These are phyloP conservation scores for Rutstroemia sydowiana DNA, from an alignment of 2,329 filamentous ascomycete genomes.

Conservation along the genomic window DNA sequence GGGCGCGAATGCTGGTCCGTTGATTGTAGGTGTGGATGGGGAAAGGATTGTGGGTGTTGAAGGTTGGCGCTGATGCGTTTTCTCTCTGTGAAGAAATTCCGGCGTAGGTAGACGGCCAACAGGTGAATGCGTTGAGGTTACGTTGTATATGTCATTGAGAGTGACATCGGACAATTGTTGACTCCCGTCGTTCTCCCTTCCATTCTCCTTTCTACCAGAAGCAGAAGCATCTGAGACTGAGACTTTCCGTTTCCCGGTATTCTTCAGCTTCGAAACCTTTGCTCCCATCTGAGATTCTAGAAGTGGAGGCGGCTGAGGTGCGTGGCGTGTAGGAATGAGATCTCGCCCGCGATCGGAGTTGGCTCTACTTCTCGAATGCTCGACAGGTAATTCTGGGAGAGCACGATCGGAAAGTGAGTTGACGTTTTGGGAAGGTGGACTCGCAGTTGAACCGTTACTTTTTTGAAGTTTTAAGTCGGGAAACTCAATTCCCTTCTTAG, in stretches of 20 bases:
- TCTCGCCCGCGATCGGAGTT: constrained; percentile 21
- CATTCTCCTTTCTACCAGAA: neutral
- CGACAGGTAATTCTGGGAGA: constrained; percentile 14
- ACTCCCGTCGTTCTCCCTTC: neutral
- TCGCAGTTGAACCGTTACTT: constrained; percentile 29
- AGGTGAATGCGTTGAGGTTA: neutral
- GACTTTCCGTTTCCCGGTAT: constrained; percentile 19
- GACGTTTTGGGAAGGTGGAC: constrained; percentile 19
- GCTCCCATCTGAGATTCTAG: constrained; percentile 22
- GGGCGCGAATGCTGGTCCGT: constrained; percentile 6
- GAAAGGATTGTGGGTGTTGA: constrained; percentile 17
- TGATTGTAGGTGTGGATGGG: constrained; percentile 21
- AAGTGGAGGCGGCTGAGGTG: constrained; percentile 25
- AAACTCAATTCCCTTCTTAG: constrained; percentile 23
- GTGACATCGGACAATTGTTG: neutral
- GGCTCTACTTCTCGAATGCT: constrained; percentile 14
- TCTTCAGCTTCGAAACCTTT: constrained; percentile 26
- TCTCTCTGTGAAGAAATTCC: constrained; percentile 21
- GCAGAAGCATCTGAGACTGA: constrained; percentile 12
- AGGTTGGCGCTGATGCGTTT: constrained; percentile 9
- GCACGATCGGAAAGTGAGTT: constrained; percentile 12
- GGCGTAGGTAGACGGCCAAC: constrained; percentile 19
- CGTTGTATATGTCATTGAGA: neutral
- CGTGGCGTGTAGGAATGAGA: constrained; percentile 24
- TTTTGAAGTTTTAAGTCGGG: constrained; percentile 26